A percentile compares a stretch with the other conserved stretches of the same genome.
Conservation (phyloP, 202 grass and related monocot species). For the Brachypodium distachyon region DNA sequence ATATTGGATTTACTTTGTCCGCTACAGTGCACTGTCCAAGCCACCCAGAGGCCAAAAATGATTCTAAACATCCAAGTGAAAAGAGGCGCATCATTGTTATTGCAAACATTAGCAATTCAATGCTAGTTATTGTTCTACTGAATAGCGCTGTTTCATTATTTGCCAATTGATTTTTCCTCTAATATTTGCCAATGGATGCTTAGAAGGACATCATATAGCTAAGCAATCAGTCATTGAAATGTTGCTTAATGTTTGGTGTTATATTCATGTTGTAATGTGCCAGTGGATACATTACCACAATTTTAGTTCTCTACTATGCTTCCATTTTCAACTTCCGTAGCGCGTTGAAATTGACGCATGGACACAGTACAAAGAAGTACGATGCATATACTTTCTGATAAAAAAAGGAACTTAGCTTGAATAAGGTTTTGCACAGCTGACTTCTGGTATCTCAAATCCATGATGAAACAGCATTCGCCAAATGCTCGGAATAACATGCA, state of each 20-base stretch:
- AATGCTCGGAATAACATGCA: constrained; percentile 18
- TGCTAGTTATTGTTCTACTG: neutral
- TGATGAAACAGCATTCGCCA: constrained; percentile 2
- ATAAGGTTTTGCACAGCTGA: constrained; percentile 3
- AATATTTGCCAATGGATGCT: constrained; percentile 5
- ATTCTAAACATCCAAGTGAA: constrained; percentile 7
- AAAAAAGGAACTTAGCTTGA: constrained; percentile 10
- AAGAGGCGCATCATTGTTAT: neutral
- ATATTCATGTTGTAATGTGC: neutral
- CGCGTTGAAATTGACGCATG: constrained; percentile 1
- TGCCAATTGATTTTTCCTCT: neutral
- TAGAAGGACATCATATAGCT: neutral
- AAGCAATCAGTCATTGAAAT: neutral
- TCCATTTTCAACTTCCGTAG: neutral
- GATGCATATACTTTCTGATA: neutral
- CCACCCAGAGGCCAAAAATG: neutral
- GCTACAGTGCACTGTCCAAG: neutral
- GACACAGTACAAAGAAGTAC: constrained; percentile 1
- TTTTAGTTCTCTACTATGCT: neutral
- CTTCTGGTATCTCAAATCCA: constrained; percentile 9
- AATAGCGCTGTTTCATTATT: neutral
- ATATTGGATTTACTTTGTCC: neutral
- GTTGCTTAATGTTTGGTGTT: constrained; percentile 6
- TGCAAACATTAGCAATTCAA: constrained; percentile 11
- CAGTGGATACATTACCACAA: neutral